Conservation (phyloP, 2,329 filamentous ascomycete species). For the Colletotrichum sp. region DNA sequence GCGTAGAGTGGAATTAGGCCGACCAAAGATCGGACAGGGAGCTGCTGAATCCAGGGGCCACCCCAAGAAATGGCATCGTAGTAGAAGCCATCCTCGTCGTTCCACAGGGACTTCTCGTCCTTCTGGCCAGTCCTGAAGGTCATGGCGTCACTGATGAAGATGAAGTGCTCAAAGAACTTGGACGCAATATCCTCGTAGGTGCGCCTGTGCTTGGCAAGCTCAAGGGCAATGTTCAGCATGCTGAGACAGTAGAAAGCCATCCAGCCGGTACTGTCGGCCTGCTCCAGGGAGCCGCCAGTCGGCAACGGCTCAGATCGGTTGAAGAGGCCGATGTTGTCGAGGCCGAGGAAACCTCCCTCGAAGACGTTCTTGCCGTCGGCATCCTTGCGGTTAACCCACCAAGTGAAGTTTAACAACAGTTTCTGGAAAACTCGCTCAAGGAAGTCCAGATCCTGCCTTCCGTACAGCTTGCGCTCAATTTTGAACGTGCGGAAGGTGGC, state of each 20-base stretch:
- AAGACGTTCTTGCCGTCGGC: conserved; percentile 95
- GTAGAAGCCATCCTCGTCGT: conserved; percentile 96
- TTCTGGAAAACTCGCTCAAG: conserved; percentile 97
- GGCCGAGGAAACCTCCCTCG: conserved; percentile 91
- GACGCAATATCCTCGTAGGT: conserved; percentile 97
- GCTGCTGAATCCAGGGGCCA: conserved; percentile 89
- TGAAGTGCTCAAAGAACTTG: conserved; percentile 99
- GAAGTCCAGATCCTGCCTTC: conserved; percentile 92
- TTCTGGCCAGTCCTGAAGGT: conserved; percentile 74
- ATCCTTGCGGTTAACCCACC: conserved; percentile 99
- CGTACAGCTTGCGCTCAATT: conserved; percentile 97
- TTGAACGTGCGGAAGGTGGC: conserved; percentile 96
- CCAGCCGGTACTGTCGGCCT: conserved; percentile 97
- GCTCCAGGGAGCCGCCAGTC: conserved; percentile 90
- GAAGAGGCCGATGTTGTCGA: conserved; percentile 98
- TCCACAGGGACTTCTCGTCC: conserved; percentile 89
- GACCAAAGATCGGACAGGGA: conserved; percentile 90
- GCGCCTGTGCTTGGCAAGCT: conserved; percentile 91
- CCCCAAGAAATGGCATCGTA: conserved; percentile 98
- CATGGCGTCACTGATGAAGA: conserved; percentile 98
- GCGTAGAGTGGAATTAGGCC: conserved; percentile 94
- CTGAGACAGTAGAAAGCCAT: conserved; percentile 97
- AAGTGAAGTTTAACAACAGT: conserved; percentile 93
- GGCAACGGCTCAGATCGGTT: conserved; percentile 95
- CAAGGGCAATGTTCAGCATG: conserved; percentile 96